These are phyloP conservation scores for Hypoxylon sp. DNA, from an alignment of 2,329 filamentous ascomycete species.

Conservation along the genomic window DNA sequence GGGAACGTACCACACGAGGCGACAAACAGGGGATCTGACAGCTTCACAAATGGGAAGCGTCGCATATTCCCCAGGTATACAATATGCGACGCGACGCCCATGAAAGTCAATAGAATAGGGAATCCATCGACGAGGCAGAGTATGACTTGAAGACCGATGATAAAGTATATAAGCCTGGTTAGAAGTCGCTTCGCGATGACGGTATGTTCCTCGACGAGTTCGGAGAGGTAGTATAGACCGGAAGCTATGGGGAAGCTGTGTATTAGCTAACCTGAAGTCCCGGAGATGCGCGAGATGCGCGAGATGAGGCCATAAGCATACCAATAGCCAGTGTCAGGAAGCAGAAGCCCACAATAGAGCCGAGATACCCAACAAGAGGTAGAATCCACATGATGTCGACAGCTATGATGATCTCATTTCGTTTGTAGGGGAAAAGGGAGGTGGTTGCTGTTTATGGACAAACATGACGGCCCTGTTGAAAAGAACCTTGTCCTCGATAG, in stretches of 20 bases:
- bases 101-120: slow-evolving; percentile 78
- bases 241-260: slow-evolving; percentile 72
- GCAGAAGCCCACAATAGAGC: slow-evolving; percentile 88
- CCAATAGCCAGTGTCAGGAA: slow-evolving; percentile 96
- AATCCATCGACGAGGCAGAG: slow-evolving; percentile 89
- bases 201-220: slow-evolving; percentile 97
- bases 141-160: slow-evolving; percentile 80
- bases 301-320: slow-evolving; percentile 55
- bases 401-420: slow-evolving; percentile 42
- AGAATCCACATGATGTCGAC: slow-evolving; percentile 88
- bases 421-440: slow-evolving; percentile 25
- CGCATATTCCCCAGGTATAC: slow-evolving; percentile 91
- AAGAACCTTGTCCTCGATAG: slow-evolving; percentile 17
- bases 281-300: background rate
- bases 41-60: slow-evolving; percentile 81
- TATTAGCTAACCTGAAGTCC: slow-evolving; percentile 39
- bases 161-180: slow-evolving; percentile 84
- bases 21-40: slow-evolving; percentile 89
- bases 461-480: slow-evolving; percentile 27
- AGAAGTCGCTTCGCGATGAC: slow-evolving; percentile 92
- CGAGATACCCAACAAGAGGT: slow-evolving; percentile 89
- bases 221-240: slow-evolving; percentile 98
- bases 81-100: slow-evolving; percentile 85
- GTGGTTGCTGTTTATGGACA: slow-evolving; percentile 29
- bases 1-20: slow-evolving; percentile 78